Percentiles rank a stretch among this genome's conserved stretches.
Conservation (phyloP, 306 rosid species). For the Lotus japonicus region DNA sequence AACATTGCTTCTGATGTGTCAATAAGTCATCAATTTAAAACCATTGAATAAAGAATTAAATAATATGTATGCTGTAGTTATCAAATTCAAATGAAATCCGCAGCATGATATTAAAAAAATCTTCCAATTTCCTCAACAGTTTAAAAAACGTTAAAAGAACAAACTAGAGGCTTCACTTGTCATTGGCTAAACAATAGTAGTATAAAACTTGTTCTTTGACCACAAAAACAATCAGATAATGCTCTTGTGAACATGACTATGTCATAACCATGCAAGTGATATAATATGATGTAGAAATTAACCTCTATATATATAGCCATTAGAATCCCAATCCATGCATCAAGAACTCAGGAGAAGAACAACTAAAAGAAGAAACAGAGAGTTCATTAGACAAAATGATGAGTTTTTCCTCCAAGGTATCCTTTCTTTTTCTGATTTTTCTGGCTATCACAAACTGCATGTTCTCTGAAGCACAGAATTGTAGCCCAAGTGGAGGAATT, state of each 20-base stretch:
- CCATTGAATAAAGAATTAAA: too few relatives aligned
- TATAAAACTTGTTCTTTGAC: not conserved
- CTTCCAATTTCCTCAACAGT: too few relatives aligned
- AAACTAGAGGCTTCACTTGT: not conserved
- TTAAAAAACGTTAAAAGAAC: too few relatives aligned
- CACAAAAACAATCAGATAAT: not conserved
- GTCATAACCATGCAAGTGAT: too few relatives aligned
- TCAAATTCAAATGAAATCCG: too few relatives aligned
- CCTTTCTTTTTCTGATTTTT: not conserved
- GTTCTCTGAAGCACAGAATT: conserved; percentile 16
- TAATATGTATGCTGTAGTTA: too few relatives aligned
- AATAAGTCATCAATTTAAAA: too few relatives aligned
- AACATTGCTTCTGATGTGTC: too few relatives aligned
- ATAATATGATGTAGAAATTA: not conserved
- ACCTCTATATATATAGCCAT: conserved; percentile 3
- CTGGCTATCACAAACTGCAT: not conserved
- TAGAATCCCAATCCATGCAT: not conserved
- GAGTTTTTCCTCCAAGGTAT: not conserved
- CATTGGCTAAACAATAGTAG: not conserved
- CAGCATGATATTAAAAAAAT: too few relatives aligned
- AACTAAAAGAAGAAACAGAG: not conserved
- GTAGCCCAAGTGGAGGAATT: conserved; percentile 16
- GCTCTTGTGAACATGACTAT: not conserved
- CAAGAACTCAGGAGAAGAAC: not conserved
- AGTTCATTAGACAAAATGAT: not conserved